phyloP scores from a whole-genome alignment of 2,329 filamentous ascomycete species.

The Magnaporthiopsis poae region DNA sequence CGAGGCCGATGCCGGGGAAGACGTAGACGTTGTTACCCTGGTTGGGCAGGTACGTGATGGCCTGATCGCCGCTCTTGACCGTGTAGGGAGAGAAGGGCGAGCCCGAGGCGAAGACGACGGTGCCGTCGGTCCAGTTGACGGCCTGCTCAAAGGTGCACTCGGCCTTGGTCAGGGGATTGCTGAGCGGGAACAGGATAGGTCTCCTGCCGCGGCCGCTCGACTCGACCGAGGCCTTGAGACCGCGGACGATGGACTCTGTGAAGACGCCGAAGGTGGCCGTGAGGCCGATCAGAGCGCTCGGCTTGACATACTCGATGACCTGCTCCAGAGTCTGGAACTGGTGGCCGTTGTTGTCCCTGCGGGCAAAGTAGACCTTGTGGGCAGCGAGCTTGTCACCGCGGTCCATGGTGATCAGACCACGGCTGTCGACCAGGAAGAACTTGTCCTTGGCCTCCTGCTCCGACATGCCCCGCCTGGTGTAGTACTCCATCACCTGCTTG shows the following conservation, averaged over 20 bases:
- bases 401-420: conserved; percentile 86
- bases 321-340: conserved; percentile 75
- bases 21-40: conserved; percentile 86
- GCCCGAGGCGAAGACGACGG: conserved; percentile 85
- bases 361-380: conserved; percentile 69
- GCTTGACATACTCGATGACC: conserved; percentile 89
- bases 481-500: conserved; percentile 95
- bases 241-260: conserved; percentile 72
- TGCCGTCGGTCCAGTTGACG: conserved; percentile 80
- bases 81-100: conserved; percentile 75
- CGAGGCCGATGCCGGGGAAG: conserved; percentile 91
- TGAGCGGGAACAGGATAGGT: conserved; percentile 91
- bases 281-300: conserved; percentile 85
- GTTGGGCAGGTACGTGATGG: conserved; percentile 63
- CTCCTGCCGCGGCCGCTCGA: conserved; percentile 57
- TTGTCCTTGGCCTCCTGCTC: conserved; percentile 80
- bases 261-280: conserved; percentile 92
- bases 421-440: conserved; percentile 96
- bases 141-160: conserved; percentile 97
- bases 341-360: conserved; percentile 53
- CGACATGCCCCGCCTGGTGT: conserved; percentile 80
- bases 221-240: conserved; percentile 55
- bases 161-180: conserved; percentile 90
- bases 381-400: conserved; percentile 88
- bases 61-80: conserved; percentile 49